phyloP scores from a whole-genome alignment of 148 eudicot species.

The Vaccinium darrowii region DNA sequence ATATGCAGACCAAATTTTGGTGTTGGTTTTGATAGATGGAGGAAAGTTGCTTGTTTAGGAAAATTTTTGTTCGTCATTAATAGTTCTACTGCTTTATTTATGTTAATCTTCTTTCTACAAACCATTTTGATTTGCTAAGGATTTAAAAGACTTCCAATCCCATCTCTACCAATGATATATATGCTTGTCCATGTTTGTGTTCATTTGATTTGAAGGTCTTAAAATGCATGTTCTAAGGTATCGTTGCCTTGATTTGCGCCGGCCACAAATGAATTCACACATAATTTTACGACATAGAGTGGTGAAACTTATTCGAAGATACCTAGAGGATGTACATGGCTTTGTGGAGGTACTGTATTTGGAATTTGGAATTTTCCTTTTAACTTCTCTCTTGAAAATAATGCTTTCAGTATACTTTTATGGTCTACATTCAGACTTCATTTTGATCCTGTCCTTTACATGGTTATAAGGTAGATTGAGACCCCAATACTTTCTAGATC shows the following conservation, averaged over 20 bases:
- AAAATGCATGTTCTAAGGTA: slow-evolving; percentile 47
- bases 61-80: too few species aligned
- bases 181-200: not conserved
- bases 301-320: slow-evolving; percentile 75
- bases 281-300: slow-evolving; percentile 79
- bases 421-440: not conserved
- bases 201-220: slow-evolving; percentile 7
- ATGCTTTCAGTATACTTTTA: not conserved
- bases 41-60: not conserved
- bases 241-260: slow-evolving; percentile 91
- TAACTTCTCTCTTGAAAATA: slow-evolving; percentile 7
- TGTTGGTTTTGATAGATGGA: not conserved
- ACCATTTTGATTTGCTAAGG: not conserved
- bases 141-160: not conserved
- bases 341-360: slow-evolving; percentile 75
- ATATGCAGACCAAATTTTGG: not conserved
- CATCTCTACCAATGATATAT: not conserved
- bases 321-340: slow-evolving; percentile 81
- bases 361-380: not conserved
- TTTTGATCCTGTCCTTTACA: slow-evolving; percentile 45
- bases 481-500: slow-evolving; percentile 97
- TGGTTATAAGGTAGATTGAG: slow-evolving; percentile 96
- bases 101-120: not conserved
- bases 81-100: not conserved
- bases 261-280: slow-evolving; percentile 69